A percentile compares a stretch with the other conserved stretches of the same genome.
phyloP scores from a whole-genome alignment of 1,284 basidiomycete species.

The Stygiomarasmius scandens region DNA sequence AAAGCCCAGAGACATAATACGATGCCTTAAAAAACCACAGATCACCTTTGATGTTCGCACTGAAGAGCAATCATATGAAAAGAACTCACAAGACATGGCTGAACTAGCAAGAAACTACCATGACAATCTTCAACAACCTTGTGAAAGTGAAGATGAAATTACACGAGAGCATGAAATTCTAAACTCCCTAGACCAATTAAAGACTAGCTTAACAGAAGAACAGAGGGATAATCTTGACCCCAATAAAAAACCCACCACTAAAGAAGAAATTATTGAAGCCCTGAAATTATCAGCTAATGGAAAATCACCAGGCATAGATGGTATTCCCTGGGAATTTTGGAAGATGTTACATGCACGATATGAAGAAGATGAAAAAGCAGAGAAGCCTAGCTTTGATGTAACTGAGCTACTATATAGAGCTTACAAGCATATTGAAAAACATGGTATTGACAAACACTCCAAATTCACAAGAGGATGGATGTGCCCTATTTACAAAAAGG shows the following conservation, averaged over 20 bases:
- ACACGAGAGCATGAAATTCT: constrained; percentile 8
- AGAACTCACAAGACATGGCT: constrained; percentile 18
- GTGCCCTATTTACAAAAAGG: constrained; percentile 34
- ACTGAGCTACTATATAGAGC: constrained; percentile 16
- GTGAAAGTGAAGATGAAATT: neutral
- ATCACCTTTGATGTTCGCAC: neutral
- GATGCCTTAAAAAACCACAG: constrained; percentile 12
- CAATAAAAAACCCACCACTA: constrained; percentile 1
- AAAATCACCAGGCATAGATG: constrained; percentile 31
- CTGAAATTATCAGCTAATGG: constrained; percentile 22
- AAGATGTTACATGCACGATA: constrained; percentile 17
- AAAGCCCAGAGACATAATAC: constrained; percentile 21
- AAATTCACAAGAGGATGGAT: constrained; percentile 34
- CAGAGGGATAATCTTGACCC: constrained; percentile 13
- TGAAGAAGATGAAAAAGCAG: neutral
- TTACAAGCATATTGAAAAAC: constrained; percentile 30
- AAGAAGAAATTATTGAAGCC: constrained; percentile 20
- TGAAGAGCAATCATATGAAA: constrained; percentile 1
- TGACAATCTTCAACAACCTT: constrained; percentile 17
- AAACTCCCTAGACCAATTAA: constrained; percentile 8
- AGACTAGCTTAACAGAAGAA: neutral
- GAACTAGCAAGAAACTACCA: constrained; percentile 21
- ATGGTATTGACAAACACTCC: constrained; percentile 21
- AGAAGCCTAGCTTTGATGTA: constrained; percentile 1
- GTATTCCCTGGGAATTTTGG: constrained; percentile 30